Evolutionary conservation across 176 grass and related monocot genomes (phyloP).

Genomic region (Zizania latifolia): DNA sequence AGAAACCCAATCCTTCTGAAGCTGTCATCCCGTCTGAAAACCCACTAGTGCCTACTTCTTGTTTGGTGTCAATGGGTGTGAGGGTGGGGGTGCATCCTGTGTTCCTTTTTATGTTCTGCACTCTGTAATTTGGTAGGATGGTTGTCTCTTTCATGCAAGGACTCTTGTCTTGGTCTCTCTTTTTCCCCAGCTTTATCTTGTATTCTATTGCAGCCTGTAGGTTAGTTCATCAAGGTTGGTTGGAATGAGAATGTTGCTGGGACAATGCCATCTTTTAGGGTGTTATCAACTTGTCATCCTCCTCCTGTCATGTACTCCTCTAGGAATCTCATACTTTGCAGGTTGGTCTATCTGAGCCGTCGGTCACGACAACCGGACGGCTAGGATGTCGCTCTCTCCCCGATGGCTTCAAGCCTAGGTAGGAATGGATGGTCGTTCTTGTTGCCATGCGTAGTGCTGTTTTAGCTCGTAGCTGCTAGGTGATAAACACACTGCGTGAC

Average conservation of each 20-base stretch:
- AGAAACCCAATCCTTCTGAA: conserved; percentile 16
- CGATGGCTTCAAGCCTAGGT: no score
- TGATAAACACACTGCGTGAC: neutral
- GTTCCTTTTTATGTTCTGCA: neutral
- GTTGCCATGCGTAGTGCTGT: neutral
- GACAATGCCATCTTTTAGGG: neutral
- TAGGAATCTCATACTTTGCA: no score
- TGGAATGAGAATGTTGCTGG: conserved; percentile 6
- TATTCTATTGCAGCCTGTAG: conserved; percentile 20
- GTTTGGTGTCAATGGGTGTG: conserved; percentile 18
- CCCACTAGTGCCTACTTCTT: conserved; percentile 17
- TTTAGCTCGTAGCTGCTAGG: neutral
- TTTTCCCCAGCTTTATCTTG: neutral
- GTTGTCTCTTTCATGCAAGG: conserved; percentile 40
- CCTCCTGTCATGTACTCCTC: neutral
- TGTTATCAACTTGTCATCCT: neutral
- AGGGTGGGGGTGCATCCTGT: neutral
- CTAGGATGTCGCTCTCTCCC: no score
- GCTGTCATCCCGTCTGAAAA: neutral
- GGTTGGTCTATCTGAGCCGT: no score
- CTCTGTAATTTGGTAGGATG: conserved; percentile 36
- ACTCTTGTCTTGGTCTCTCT: neutral
- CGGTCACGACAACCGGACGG: no score
- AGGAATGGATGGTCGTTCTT: no score
- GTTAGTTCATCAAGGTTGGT: neutral